Evolutionary conservation across 2,329 filamentous ascomycete species (phyloP), one percentile per base, ranked within the genome.

Genomic region (Plenodomus tracheiphilus): DNA sequence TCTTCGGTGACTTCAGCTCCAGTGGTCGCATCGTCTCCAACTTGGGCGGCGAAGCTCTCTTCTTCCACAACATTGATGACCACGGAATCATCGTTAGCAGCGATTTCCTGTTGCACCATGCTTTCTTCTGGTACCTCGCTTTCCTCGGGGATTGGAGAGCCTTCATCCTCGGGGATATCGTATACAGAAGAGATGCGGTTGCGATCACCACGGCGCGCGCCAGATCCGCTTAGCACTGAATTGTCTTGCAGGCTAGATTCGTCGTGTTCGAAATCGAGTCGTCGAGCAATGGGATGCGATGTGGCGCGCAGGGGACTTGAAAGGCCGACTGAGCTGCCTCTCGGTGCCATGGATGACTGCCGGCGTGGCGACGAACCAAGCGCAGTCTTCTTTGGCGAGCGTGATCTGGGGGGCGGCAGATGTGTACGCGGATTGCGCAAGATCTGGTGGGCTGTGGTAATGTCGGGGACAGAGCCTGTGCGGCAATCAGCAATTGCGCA

Each of bases 341-440:
- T 74, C 38, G 78, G 81, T 22, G 77, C 80, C 44, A 86, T 70
- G 40, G 80, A 80, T 4, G 81, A 83, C 58, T 84, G 84, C 47
- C 81, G 79, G 53, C 83, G 79, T 20, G 86, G 84, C 0, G 86
- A 86, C 20, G 77, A 75, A 6, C 73, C 77, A 43, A 80, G 76
- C 28, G 79, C 74, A 3, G 85, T 86, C 70, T 87, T 88, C 46
- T 81, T 77, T 1, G 87, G 87, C 2, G 86, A 88, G 56, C 59
- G 82, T 74, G 79, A 71, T 67, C 74, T 68, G 49, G 74, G 74
- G 61, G 78, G 72, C 73, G 79, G 74, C 69, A 83, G 60, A 68
- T 77, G 65, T 21, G 72, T 65, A 30, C 59, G 56, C 54, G 72
- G 66, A 69, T 61, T 71, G 36, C 66, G 83, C 74, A 81, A 44